Conservation (phyloP, 2,329 filamentous ascomycete genomes). For the Lomentospora prolificans region DNA sequence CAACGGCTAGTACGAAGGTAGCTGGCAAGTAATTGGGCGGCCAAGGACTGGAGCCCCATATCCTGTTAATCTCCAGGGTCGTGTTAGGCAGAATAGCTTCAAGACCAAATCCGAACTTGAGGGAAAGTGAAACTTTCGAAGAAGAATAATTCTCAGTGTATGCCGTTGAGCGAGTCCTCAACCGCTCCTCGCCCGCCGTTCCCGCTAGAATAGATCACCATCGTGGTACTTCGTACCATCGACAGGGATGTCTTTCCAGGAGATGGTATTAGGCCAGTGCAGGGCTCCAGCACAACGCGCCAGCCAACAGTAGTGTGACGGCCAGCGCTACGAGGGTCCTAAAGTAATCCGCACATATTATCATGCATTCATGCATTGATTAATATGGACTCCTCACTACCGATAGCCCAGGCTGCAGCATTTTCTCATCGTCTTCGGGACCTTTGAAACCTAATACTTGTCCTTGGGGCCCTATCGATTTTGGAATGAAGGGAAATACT, state of each 20-base stretch:
- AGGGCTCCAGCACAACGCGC: neutral
- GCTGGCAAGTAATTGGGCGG: too few species aligned
- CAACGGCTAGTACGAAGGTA: neutral
- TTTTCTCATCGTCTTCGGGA: too few species aligned
- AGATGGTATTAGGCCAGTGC: neutral
- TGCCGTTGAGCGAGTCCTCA: neutral
- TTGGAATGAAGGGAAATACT: too few species aligned
- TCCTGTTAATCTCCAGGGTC: neutral
- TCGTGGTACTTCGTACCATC: too few species aligned
- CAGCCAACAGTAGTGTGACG: conserved; percentile 1
- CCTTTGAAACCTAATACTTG: too few species aligned
- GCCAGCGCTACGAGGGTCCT: neutral
- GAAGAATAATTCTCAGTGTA: neutral
- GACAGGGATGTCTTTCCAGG: too few species aligned
- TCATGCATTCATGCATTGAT: too few species aligned
- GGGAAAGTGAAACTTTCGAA: neutral
- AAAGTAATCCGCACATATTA: neutral
- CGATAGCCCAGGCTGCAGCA: too few species aligned
- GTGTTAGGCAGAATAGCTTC: neutral
- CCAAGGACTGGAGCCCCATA: neutral
- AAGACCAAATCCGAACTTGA: neutral
- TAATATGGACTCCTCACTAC: too few species aligned
- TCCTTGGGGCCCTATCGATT: too few species aligned
- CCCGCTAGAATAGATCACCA: neutral
- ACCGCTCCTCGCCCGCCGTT: neutral